A percentile compares a stretch with the other conserved stretches of the same genome.
Conservation (phyloP, 768 basidiomycete genomes). For the Trametes meyenii region DNA sequence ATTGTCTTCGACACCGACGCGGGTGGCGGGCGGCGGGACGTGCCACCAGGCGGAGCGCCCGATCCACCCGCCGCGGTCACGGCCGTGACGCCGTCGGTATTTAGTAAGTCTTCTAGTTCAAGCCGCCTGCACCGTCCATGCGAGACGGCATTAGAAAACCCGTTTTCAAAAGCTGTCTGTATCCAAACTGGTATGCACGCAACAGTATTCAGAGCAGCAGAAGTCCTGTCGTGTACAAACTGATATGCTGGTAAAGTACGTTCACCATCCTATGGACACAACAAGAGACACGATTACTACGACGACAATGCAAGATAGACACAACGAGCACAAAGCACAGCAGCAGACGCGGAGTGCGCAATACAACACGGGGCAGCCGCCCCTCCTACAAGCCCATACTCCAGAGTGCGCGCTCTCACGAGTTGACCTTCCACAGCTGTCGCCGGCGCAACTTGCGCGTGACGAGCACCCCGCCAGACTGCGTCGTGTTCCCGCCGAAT, state of each 20-base stretch:
- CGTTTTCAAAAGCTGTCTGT: neutral
- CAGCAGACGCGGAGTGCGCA: slow-evolving; percentile 18
- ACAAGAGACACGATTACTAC: slow-evolving; percentile 14
- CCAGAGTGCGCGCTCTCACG: slow-evolving; percentile 9
- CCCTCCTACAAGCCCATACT: neutral
- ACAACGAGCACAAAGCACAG: slow-evolving; percentile 25
- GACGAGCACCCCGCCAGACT: slow-evolving; percentile 79
- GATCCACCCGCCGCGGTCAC: neutral
- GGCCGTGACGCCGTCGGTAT: neutral
- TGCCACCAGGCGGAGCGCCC: neutral
- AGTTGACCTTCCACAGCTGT: slow-evolving; percentile 47
- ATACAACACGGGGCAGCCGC: slow-evolving; percentile 1
- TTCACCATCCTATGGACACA: slow-evolving; percentile 23
- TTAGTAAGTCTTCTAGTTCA: slow-evolving; percentile 7
- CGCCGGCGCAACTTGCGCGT: slow-evolving; percentile 77
- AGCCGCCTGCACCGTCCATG: neutral
- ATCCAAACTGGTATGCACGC: neutral
- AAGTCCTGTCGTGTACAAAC: slow-evolving; percentile 6
- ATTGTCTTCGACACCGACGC: slow-evolving; percentile 14
- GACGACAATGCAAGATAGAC: slow-evolving; percentile 26
- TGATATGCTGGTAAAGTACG: slow-evolving; percentile 9
- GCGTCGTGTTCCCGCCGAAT: slow-evolving; percentile 72
- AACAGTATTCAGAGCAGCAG: neutral
- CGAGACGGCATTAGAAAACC: neutral
- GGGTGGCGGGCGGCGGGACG: slow-evolving; percentile 1